Evolutionary conservation across 495 filamentous ascomycete genomes (phyloP).

Genomic region (Cercophora sp.): DNA sequence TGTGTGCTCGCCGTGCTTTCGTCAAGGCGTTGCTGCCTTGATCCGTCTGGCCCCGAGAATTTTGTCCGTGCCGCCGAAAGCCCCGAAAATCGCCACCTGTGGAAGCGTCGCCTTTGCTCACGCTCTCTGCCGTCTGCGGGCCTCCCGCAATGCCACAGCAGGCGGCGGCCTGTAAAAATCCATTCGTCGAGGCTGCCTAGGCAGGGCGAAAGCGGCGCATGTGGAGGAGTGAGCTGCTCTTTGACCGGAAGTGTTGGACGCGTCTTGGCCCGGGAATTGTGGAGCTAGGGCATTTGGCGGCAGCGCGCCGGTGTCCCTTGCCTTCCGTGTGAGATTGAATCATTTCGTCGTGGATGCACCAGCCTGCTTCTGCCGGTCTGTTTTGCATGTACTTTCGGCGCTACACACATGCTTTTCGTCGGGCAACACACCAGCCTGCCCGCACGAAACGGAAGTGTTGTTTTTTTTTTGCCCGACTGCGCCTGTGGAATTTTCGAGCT

Average conservation of each 20-base stretch:
- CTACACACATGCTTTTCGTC: not conserved
- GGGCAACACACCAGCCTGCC: not conserved
- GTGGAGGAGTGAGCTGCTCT: not conserved
- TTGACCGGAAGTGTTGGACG: not conserved
- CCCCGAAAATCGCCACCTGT: not conserved
- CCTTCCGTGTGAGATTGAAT: constrained; percentile 1
- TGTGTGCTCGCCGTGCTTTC: too few species aligned
- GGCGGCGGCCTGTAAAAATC: not conserved
- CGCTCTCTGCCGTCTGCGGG: not conserved
- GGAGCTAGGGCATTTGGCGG: constrained; percentile 10
- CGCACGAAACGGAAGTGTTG: not conserved
- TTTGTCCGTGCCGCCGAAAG: constrained; percentile 13
- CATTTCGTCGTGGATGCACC: not conserved
- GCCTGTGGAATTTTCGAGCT: not conserved
- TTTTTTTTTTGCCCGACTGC: constrained; percentile 1
- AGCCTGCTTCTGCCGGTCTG: not conserved
- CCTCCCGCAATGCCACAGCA: too few species aligned
- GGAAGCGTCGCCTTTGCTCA: not conserved
- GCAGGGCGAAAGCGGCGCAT: not conserved
- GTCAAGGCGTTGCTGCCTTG: constrained; percentile 2
- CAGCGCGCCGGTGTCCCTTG: constrained; percentile 5
- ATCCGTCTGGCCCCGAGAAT: constrained; percentile 4
- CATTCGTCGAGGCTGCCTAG: not conserved
- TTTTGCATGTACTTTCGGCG: not conserved
- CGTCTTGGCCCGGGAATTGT: constrained; percentile 14